Evolutionary conservation across 1,284 basidiomycete species (phyloP).

Genomic region (Takashimella tepidaria): DNA sequence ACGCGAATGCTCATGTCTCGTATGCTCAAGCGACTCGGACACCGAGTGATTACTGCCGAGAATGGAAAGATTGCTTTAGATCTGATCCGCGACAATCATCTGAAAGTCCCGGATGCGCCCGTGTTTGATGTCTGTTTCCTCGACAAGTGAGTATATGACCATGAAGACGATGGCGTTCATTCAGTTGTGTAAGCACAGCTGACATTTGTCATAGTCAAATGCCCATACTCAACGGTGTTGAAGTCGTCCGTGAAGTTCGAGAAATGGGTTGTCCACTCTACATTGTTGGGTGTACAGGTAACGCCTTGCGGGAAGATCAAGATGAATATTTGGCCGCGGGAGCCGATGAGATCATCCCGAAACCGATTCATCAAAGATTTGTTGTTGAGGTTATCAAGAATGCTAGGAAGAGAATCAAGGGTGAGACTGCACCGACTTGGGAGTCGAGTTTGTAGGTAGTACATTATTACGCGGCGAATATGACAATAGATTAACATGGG

Average conservation of each 20-base stretch:
- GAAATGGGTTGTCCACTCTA: conserved; percentile 64
- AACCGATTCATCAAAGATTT: conserved; percentile 42
- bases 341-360: conserved; percentile 53
- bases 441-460: neutral
- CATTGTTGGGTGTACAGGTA: conserved; percentile 64
- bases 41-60: conserved; percentile 72
- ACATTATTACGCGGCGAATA: too few species aligned
- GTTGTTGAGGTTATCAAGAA: conserved; percentile 36
- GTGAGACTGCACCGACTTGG: conserved; percentile 25
- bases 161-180: neutral
- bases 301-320: conserved; percentile 59
- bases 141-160: conserved; percentile 62
- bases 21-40: conserved; percentile 71
- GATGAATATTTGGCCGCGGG: conserved; percentile 72
- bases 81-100: conserved; percentile 52
- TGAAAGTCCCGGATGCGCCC: conserved; percentile 22
- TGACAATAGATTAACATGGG: too few species aligned
- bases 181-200: neutral
- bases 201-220: conserved; percentile 36
- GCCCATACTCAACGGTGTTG: conserved; percentile 72
- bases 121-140: conserved; percentile 69
- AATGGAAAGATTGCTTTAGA: conserved; percentile 77
- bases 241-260: conserved; percentile 62
- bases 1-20: conserved; percentile 78
- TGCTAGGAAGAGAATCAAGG: conserved; percentile 28